These are phyloP conservation scores for Fusarium mexicanum DNA, from an alignment of 2,329 filamentous ascomycete genomes.

Conservation along the genomic window DNA sequence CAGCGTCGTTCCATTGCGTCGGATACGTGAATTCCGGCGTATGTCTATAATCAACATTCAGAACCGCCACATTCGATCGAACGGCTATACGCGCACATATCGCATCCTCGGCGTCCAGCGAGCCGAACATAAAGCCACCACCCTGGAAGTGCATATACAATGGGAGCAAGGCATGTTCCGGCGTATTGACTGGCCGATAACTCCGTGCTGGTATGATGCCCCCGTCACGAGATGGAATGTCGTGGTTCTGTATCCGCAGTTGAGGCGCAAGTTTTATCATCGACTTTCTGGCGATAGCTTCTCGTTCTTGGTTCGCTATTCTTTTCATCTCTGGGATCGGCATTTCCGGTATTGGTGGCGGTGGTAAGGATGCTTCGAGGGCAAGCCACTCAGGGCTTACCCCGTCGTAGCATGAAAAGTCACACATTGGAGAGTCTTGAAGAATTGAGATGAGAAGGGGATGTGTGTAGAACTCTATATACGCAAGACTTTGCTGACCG, in stretches of 20 bases:
- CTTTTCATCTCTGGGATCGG: not conserved
- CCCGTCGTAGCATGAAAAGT: not conserved
- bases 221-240: not conserved
- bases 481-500: accelerated
- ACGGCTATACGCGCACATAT: constrained; percentile 6
- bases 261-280: not conserved
- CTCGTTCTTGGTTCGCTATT: not conserved
- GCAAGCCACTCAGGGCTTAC: not conserved
- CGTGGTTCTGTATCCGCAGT: not conserved
- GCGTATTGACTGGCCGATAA: not conserved
- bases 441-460: accelerated
- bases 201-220: not conserved
- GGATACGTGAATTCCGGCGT: not conserved
- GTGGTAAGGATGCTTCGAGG: not conserved
- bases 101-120: not conserved
- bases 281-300: not conserved
- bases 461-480: not conserved
- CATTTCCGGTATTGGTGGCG: not conserved
- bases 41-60: constrained; percentile 8
- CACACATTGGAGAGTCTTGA: not conserved
- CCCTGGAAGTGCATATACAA: constrained; percentile 10
- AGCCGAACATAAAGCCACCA: constrained; percentile 10
- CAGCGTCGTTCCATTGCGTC: constrained; percentile 4
- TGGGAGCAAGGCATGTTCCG: not conserved
- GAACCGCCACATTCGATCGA: not conserved